Base-by-base conservation (phyloP, 805 yeast genomes). In the Candida awuae region DNA sequence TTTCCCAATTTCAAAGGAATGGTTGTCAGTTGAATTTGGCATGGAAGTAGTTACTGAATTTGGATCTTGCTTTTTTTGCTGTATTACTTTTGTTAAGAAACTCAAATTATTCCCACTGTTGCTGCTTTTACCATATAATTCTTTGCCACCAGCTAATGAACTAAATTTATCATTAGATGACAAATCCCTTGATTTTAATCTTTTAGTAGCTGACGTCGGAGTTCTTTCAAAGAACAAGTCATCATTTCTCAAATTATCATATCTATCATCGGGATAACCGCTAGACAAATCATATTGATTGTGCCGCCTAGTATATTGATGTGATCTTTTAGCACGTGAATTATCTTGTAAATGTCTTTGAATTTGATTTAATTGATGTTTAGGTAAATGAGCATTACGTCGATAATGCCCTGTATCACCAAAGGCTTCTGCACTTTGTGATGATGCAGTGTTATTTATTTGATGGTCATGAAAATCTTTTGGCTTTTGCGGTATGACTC, bases 121-220 rank as follows among this genome's bases (percentile, higher is more conserved):
- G 37, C 37, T 20, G 3, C 28, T 30, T 3, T 38, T 17, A 3
- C 51, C 51, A 29, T 47, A 47, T 22, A 47, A 32, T 16, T 47
- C 51, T 20, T 34, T 40, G 5, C 47, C 44, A 17, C 29, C 29
- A 9, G 43, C 45, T n/a, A 17, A 26, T 9, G 45, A 36, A 23
- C 45, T 42, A 15, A 39, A 38, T 16, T 22, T 22, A 12, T 33
- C 32, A 6, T 22, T 9, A 22, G 25, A 20, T 17, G 27, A 7
- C 15, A 17, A 21, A n/a, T 21, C 22, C 3, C 3, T 1, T 14
- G 25, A 10, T 28, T 23, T 14, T 12, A 15, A 18, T 15, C 17
- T 13, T 25, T 25, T 25, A 25, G 14, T 25, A 6, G 28, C 28
- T 12, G 28, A 25, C n/a, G n/a, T n/a, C n/a, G n/a, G n/a, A n/a